Evolutionary conservation across 2,329 filamentous ascomycete genomes (phyloP).

Genomic region (Diaporthe sp.): DNA sequence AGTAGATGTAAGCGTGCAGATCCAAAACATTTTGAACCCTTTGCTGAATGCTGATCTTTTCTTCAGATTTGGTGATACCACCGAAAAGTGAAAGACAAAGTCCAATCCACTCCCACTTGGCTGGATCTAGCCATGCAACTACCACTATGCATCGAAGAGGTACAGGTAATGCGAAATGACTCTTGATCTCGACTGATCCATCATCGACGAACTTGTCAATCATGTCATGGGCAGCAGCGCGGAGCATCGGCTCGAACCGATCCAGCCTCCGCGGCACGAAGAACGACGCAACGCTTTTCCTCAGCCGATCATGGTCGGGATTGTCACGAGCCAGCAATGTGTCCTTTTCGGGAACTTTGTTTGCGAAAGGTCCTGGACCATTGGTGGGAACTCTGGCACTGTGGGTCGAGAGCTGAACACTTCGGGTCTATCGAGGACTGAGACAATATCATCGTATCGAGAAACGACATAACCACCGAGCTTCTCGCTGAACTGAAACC

Average conservation of each 20-base stretch:
- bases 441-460: constrained; percentile 1
- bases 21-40: constrained; percentile 7
- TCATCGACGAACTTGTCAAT: not conserved
- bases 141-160: constrained; percentile 2
- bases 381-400: not conserved
- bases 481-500: not conserved
- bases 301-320: constrained; percentile 13
- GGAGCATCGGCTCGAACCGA: constrained; percentile 10
- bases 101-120: constrained; percentile 3
- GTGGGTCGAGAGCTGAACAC: constrained; percentile 6
- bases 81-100: constrained; percentile 4
- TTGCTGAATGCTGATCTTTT: not conserved
- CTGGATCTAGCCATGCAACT: not conserved
- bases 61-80: constrained; percentile 9
- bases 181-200: constrained; percentile 3
- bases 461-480: not conserved
- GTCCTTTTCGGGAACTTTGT: constrained; percentile 9
- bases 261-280: constrained; percentile 3
- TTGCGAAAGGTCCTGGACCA: not conserved
- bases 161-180: not conserved
- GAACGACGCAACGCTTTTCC: constrained; percentile 1
- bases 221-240: constrained; percentile 6
- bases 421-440: not conserved
- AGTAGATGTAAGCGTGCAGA: not conserved
- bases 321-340: not conserved